A percentile compares a stretch with the other conserved stretches of the same genome.
These are phyloP conservation scores for Zygoascus tannicola DNA, from an alignment of 805 yeast genomes.

Conservation along the genomic window DNA sequence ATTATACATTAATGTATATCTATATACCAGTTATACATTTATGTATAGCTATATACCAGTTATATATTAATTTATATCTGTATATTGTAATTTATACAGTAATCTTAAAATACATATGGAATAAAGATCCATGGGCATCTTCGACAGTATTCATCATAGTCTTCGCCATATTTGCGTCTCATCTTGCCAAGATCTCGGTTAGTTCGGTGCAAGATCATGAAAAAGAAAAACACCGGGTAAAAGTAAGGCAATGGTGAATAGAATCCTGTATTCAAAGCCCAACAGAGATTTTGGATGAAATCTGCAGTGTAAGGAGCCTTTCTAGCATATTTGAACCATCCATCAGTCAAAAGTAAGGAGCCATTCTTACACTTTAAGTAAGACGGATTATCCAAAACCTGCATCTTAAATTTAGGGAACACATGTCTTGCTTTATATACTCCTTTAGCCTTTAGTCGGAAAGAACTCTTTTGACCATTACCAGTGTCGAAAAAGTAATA, in stretches of 20 bases:
- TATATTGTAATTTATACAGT: neutral
- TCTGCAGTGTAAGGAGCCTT: slow-evolving; percentile 95
- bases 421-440: slow-evolving; percentile 68
- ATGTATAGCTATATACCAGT: neutral
- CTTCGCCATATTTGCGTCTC: slow-evolving; percentile 79
- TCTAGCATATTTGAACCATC: slow-evolving; percentile 91
- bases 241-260: slow-evolving; percentile 90
- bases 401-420: slow-evolving; percentile 88
- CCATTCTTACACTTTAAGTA: slow-evolving; percentile 83
- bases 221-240: slow-evolving; percentile 83
- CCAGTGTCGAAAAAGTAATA: slow-evolving; percentile 92
- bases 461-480: slow-evolving; percentile 90
- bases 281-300: slow-evolving; percentile 73
- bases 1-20: neutral
- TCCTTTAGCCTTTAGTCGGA: slow-evolving; percentile 70
- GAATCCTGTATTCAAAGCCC: slow-evolving; percentile 90
- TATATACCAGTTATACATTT: slow-evolving; percentile 2
- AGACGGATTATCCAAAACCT: slow-evolving; percentile 71
- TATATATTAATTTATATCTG: neutral
- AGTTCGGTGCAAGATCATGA: slow-evolving; percentile 83
- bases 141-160: slow-evolving; percentile 80
- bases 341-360: slow-evolving; percentile 75
- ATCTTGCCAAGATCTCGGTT: slow-evolving; percentile 81
- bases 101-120: slow-evolving; percentile 61
- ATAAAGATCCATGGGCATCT: slow-evolving; percentile 88